These are phyloP conservation scores for Leccinum pallidistipes DNA, from an alignment of 1,284 basidiomycete species.

Conservation along the genomic window DNA sequence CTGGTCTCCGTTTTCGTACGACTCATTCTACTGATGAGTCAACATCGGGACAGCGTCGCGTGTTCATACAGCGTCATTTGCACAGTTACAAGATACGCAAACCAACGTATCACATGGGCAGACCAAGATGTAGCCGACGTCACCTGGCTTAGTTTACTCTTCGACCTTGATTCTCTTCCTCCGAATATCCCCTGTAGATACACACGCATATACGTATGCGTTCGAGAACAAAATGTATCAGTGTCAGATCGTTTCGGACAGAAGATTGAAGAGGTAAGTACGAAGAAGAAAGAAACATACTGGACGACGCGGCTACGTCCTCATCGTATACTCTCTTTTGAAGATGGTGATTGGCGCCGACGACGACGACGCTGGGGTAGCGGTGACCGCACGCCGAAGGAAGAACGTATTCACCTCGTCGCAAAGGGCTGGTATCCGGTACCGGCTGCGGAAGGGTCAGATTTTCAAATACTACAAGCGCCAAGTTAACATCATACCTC, in stretches of 20 bases:
- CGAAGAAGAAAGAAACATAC: conserved; percentile 27
- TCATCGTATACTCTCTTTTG: not conserved
- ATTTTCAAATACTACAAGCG: not conserved
- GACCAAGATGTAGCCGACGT: not conserved
- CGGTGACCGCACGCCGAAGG: not conserved
- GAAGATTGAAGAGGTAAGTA: not conserved
- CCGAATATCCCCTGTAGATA: not conserved
- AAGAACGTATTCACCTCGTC: not conserved
- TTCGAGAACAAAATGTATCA: not conserved
- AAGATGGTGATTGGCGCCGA: not conserved
- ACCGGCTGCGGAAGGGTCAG: not conserved
- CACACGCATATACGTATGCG: not conserved
- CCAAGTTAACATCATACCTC: not conserved
- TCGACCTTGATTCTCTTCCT: not conserved
- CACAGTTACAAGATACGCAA: not conserved
- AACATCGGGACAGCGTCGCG: not conserved
- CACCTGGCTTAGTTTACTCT: not conserved
- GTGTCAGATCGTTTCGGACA: not conserved
- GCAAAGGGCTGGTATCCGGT: not conserved
- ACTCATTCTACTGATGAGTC: not conserved
- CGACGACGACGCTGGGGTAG: not conserved
- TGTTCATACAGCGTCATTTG: not conserved
- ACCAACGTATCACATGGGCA: not conserved
- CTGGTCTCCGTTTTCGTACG: not conserved
- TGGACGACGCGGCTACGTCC: not conserved